Conservation (phyloP, 2,329 filamentous ascomycete genomes). For the Neonectria magnoliae region DNA sequence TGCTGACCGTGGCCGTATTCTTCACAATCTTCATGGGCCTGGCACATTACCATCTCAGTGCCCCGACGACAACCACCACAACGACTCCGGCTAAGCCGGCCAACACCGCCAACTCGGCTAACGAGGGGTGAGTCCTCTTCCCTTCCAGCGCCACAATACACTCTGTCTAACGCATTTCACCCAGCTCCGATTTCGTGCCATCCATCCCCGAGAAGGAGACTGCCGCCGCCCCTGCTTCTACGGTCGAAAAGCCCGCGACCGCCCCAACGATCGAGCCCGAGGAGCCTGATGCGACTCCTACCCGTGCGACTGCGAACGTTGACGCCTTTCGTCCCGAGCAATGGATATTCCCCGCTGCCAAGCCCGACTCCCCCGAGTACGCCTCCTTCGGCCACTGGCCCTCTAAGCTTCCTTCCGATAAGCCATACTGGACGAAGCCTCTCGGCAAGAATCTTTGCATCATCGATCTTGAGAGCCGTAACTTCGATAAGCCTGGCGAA, state of each 20-base stretch:
- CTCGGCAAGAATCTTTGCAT: conserved; percentile 55
- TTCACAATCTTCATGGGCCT: conserved; percentile 25
- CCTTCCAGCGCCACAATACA: too few relatives aligned
- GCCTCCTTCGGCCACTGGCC: conserved; percentile 24
- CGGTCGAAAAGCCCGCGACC: neutral
- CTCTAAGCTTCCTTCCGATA: conserved; percentile 15
- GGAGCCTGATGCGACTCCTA: neutral
- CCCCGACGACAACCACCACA: neutral
- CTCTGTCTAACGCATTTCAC: neutral
- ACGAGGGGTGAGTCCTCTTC: conserved; percentile 6
- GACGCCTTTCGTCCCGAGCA: conserved; percentile 9
- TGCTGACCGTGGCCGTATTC: conserved; percentile 19
- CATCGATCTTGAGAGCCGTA: conserved; percentile 52
- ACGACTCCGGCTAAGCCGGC: neutral
- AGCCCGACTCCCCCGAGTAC: conserved; percentile 10
- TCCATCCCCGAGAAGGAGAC: neutral
- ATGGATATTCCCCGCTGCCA: conserved; percentile 16
- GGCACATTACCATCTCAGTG: conserved; percentile 15
- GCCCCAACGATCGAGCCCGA: neutral
- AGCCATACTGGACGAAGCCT: conserved; percentile 43
- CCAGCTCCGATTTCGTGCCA: neutral
- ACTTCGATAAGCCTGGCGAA: neutral
- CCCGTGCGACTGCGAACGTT: neutral
- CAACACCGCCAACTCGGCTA: neutral
- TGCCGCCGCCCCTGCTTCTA: neutral